A percentile compares a stretch with the other conserved stretches of the same genome.
Evolutionary conservation across 352 stramenopile species (phyloP).

Genomic region (Globisporangium recalcitrans): DNA sequence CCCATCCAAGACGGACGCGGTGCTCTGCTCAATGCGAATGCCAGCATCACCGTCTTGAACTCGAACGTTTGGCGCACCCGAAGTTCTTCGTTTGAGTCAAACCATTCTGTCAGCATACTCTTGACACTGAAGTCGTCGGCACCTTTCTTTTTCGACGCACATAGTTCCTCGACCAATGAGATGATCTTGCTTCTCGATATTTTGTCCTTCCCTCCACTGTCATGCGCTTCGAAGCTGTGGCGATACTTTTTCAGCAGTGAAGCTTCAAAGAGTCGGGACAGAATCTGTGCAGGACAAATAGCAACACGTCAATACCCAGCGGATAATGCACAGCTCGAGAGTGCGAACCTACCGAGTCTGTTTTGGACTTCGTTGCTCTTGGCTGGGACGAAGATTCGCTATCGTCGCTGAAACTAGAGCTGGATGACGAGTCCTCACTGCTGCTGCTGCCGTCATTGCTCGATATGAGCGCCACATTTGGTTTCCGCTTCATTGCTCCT

Average conservation of each 20-base stretch:
- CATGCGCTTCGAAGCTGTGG: constrained; percentile 30
- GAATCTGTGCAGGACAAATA: constrained; percentile 16
- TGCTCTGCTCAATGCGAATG: constrained; percentile 55
- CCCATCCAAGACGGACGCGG: constrained; percentile 39
- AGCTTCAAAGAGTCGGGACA: constrained; percentile 35
- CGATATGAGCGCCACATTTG: constrained; percentile 26
- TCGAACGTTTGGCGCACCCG: constrained; percentile 42
- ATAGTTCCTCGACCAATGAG: constrained; percentile 27
- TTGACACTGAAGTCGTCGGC: constrained; percentile 6
- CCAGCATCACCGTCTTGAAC: constrained; percentile 49
- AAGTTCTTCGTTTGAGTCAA: constrained; percentile 42
- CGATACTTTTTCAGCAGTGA: constrained; percentile 30
- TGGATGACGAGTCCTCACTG: constrained; percentile 21
- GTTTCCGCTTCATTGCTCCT: constrained; percentile 40
- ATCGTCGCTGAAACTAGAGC: constrained; percentile 14
- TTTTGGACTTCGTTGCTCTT: background rate
- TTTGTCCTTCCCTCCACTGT: constrained; percentile 29
- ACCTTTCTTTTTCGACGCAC: background rate
- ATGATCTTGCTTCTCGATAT: constrained; percentile 40
- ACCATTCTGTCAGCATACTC: constrained; percentile 39
- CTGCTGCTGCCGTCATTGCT: constrained; percentile 15
- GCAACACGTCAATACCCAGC: background rate
- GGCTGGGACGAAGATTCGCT: constrained; percentile 2
- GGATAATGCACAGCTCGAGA: background rate
- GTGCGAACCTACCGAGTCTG: constrained; percentile 2